Evolutionary conservation across 495 filamentous ascomycete species (phyloP).

Genomic region (Tuber magnatum): DNA sequence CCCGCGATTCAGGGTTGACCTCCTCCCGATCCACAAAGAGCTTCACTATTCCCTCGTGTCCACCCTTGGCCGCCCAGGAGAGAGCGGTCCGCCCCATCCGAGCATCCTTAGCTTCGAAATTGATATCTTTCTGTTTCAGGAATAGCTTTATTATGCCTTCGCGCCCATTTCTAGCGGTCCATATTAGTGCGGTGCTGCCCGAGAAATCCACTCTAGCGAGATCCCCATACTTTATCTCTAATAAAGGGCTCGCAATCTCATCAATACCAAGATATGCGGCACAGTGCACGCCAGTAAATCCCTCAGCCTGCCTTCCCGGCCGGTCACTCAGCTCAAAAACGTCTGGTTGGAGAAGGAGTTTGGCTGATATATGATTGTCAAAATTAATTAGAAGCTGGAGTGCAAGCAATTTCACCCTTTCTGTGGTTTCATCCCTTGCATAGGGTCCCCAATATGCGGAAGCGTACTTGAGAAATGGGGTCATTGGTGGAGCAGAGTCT

Average conservation of each 20-base stretch:
- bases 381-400: neutral
- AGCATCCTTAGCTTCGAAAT: slow-evolving; percentile 21
- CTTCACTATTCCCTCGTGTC: slow-evolving; percentile 42
- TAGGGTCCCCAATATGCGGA: neutral
- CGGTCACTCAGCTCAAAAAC: fast-evolving
- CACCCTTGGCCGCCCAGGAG: slow-evolving; percentile 42
- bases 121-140: slow-evolving; percentile 20
- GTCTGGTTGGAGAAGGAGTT: neutral
- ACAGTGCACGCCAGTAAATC: neutral
- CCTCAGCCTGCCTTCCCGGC: neutral
- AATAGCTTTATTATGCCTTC: slow-evolving; percentile 36
- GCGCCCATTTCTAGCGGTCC: slow-evolving; percentile 38
- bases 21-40: slow-evolving; percentile 8
- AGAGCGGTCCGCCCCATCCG: slow-evolving; percentile 41
- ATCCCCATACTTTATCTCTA: neutral
- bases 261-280: neutral
- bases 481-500: neutral
- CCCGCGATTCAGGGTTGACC: neutral
- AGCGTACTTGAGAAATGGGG: neutral
- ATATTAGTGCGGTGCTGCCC: slow-evolving; percentile 29
- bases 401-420: neutral
- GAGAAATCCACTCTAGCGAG: neutral
- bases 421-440: neutral
- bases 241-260: neutral
- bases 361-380: neutral